A percentile compares a stretch with the other conserved stretches of the same genome.
Evolutionary conservation across 2,329 filamentous ascomycete species (phyloP).

Genomic region (Sphaerostilbella broomeana): DNA sequence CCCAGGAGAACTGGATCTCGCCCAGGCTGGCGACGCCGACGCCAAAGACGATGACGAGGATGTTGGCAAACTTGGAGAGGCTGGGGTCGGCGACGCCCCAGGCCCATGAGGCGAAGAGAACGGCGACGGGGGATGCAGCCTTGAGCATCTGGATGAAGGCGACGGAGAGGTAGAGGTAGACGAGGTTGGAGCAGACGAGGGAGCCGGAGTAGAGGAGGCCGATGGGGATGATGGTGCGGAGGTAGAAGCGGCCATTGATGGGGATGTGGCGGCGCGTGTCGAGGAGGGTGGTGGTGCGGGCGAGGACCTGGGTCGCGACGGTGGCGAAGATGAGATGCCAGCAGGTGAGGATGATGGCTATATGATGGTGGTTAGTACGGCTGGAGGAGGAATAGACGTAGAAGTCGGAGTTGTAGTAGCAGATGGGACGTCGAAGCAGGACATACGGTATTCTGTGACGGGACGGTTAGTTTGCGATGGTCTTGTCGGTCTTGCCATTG

Average conservation of each 20-base stretch:
- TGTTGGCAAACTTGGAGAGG: constrained; percentile 38
- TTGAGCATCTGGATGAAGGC: constrained; percentile 67
- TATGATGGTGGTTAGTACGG: not conserved
- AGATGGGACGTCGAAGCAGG: not conserved
- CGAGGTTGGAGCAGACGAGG: constrained; percentile 60
- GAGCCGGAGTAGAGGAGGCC: constrained; percentile 59
- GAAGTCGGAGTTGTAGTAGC: not conserved
- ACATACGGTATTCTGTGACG: constrained; percentile 20
- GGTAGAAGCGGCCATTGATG: constrained; percentile 54
- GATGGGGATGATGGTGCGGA: constrained; percentile 59
- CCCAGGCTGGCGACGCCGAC: constrained; percentile 50
- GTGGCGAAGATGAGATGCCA: constrained; percentile 64
- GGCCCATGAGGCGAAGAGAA: constrained; percentile 59
- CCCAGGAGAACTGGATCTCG: constrained; percentile 61
- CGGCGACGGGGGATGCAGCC: constrained; percentile 60
- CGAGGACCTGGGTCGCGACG: constrained; percentile 58
- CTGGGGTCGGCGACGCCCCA: constrained; percentile 46
- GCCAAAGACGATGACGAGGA: constrained; percentile 46
- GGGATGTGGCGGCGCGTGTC: constrained; percentile 56
- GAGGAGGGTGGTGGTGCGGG: constrained; percentile 56
- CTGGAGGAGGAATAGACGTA: not conserved
- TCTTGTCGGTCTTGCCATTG: too few relatives aligned
- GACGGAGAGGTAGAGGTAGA: constrained; percentile 61
- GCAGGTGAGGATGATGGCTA: constrained; percentile 55
- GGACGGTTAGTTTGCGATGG: constrained; percentile 7